Percentiles rank a stretch among this genome's conserved stretches.
Evolutionary conservation across 2,329 filamentous ascomycete species (phyloP).

Genomic region (Clathrospora elynae): DNA sequence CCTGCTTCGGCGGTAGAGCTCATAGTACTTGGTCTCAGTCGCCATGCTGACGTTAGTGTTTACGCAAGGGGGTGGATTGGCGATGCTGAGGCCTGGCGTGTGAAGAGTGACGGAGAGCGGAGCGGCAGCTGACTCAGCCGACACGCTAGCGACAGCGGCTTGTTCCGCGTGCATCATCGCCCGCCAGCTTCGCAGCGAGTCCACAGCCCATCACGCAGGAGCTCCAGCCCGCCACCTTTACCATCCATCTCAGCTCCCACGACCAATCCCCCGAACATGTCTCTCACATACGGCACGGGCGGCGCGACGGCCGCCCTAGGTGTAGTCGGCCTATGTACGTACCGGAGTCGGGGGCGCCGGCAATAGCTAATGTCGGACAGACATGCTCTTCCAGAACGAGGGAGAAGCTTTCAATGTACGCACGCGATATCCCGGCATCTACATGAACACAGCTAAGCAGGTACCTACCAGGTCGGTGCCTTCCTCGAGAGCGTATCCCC

Average conservation of each 20-base stretch:
- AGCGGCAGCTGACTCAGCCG: constrained; percentile 16
- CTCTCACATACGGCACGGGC: constrained; percentile 72
- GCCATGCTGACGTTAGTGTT: constrained; percentile 37
- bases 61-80: constrained; percentile 20
- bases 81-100: constrained; percentile 8
- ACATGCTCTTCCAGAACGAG: constrained; percentile 97
- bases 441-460: constrained; percentile 13
- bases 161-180: constrained; percentile 37
- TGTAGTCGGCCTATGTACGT: constrained; percentile 80
- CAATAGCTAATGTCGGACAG: constrained; percentile 58
- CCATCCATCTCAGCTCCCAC: constrained; percentile 30
- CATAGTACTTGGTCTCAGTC: constrained; percentile 70
- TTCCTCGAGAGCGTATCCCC: constrained; percentile 95
- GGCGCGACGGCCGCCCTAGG: constrained; percentile 70
- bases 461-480: constrained; percentile 71
- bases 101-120: constrained; percentile 3
- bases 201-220: constrained; percentile 29
- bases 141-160: constrained; percentile 26
- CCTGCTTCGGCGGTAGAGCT: constrained; percentile 98
- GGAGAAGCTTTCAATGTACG: constrained; percentile 94
- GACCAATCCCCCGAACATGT: constrained; percentile 60
- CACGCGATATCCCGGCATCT: constrained; percentile 43
- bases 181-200: constrained; percentile 31
- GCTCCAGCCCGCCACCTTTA: constrained; percentile 33
- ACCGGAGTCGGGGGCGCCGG: constrained; percentile 21